Percentiles rank a stretch among this genome's conserved stretches.
phyloP scores from a whole-genome alignment of 805 yeast genomes.

The Scheffersomyces ergatensis region DNA sequence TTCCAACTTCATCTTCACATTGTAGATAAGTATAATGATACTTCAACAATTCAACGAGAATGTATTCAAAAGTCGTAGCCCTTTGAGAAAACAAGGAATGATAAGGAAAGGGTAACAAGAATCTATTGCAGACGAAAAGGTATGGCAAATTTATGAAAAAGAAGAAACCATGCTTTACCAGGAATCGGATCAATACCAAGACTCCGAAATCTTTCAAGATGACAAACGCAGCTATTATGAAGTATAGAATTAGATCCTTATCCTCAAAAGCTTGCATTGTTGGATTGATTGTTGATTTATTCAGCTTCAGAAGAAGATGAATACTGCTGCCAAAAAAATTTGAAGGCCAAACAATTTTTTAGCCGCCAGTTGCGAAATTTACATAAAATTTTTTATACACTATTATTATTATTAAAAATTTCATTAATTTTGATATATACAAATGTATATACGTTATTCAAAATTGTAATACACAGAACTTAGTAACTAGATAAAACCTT shows the following conservation, averaged over 20 bases:
- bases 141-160: constrained; percentile 10
- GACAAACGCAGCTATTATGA: constrained; percentile 14
- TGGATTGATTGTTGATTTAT: not conserved
- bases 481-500: constrained; percentile 34
- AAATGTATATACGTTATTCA: not conserved
- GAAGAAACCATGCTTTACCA: constrained; percentile 7
- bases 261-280: constrained; percentile 11
- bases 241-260: constrained; percentile 20
- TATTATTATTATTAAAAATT: too few relatives aligned
- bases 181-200: constrained; percentile 12
- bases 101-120: constrained; percentile 8
- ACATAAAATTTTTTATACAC: not conserved
- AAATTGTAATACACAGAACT: not conserved
- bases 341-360: not conserved
- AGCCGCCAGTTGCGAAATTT: not conserved
- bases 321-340: not conserved
- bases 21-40: constrained; percentile 2
- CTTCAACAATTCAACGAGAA: constrained; percentile 7
- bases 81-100: constrained; percentile 25
- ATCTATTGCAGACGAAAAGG: constrained; percentile 4
- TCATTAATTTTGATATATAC: not conserved
- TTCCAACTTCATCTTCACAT: not conserved
- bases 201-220: constrained; percentile 21
- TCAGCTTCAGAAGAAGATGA: not conserved
- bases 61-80: constrained; percentile 11